Base-by-base conservation (phyloP, 2,329 filamentous ascomycete species). In the Venturiaceae sp. region DNA sequence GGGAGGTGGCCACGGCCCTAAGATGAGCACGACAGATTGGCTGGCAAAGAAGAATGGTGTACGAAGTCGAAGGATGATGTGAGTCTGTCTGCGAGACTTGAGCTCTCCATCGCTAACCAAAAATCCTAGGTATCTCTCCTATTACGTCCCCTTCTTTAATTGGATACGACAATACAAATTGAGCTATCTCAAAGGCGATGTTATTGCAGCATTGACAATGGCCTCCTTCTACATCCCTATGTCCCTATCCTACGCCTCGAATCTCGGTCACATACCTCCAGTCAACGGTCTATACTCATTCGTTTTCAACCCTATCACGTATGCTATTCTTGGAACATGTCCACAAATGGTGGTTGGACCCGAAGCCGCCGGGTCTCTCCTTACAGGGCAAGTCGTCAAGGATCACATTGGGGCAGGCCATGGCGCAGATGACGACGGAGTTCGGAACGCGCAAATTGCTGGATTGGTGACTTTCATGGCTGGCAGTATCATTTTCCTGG, bases 141-240 rank as follows among this genome's bases (percentile, higher is more conserved):
- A 99, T 75, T 99, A 99, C 69, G 78, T 99, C 50, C 94, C 94
- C 0, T 89, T 92, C 62, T 76, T 96, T 63, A 91, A 87, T 63
- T 99, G 94, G 94, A 86, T 95, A 62, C 80, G 79, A 56, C 90
- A 96, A 73, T 99, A 99, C 73, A 84, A 82, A 65, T 85, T 84
- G 80, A 82, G 83, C 3, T 96, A 89, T 72, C 72, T 97, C 53
- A 83, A 86, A 65, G 94, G 94, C 53, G 94, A 99, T 71, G 75
- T 97, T 19, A 78, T 95, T 14, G 87, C 92, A 8, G 92, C 92
- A 53, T 71, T 97, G 62, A 97, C 94, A n/a, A 87, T 99, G 76
- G 90, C 92, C n/a, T 96, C 92, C 28, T 94, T 99, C 75, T 99
- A 99, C 71, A 87, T 99, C 37, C 94, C 94, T 55, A 96, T 99